A percentile compares a stretch with the other conserved stretches of the same genome.
Conservation (phyloP, 73 alveolate genomes). For the Paramecium primaurelia region DNA sequence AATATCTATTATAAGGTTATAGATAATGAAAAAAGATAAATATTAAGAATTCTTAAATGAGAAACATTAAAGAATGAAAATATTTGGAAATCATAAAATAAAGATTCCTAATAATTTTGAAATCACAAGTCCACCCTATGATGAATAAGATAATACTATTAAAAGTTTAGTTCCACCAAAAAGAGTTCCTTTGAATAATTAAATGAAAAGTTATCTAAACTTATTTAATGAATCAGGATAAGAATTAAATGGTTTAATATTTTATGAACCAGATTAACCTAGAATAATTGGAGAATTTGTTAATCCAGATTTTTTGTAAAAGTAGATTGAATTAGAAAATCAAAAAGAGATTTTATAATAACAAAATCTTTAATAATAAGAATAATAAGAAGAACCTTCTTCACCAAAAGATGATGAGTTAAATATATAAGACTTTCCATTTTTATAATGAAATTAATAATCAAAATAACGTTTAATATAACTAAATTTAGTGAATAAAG, state of each 20-base stretch:
- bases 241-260: slow-evolving; percentile 41
- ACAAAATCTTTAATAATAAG: neutral
- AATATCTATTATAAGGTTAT: neutral
- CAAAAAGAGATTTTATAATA: neutral
- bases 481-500: neutral
- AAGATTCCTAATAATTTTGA: slow-evolving; percentile 33
- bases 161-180: neutral
- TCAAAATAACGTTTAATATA: neutral
- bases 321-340: neutral
- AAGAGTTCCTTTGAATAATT: slow-evolving; percentile 17
- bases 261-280: slow-evolving; percentile 22
- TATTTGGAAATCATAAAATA: neutral
- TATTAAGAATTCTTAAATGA: neutral
- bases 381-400: neutral
- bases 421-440: slow-evolving; percentile 6
- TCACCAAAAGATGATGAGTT: neutral
- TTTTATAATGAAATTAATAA: neutral
- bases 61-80: neutral
- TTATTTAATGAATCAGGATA: slow-evolving; percentile 12
- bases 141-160: slow-evolving; percentile 15
- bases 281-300: neutral
- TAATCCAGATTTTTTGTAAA: neutral
- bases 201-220: slow-evolving; percentile 3
- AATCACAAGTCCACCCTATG: slow-evolving; percentile 41
- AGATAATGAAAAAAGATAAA: neutral